Percentiles rank a stretch among this genome's conserved stretches.
Conservation (phyloP, 768 basidiomycete species). For the Phylloporus sp. region DNA sequence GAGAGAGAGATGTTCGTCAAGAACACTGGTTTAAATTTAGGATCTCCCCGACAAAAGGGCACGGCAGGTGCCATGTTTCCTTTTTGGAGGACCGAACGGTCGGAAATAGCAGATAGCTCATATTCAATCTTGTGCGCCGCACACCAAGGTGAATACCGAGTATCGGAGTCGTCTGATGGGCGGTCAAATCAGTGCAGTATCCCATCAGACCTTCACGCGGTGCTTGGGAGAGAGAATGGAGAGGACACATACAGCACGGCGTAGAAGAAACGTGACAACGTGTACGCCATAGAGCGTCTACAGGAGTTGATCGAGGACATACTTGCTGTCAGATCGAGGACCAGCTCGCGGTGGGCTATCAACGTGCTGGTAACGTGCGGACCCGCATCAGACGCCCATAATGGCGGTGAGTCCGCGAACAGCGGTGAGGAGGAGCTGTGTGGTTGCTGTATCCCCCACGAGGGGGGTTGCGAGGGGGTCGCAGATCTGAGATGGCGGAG, state of each 20-base stretch:
- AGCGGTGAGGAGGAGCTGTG: background rate
- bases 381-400: too few species aligned
- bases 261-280: too few species aligned
- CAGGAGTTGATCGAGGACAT: background rate
- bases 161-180: background rate
- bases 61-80: background rate
- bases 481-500: background rate
- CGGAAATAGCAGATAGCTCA: background rate
- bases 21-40: background rate
- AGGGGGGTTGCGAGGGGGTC: background rate
- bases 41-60: too few species aligned
- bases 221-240: background rate
- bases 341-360: too few species aligned
- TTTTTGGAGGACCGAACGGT: background rate
- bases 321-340: too few species aligned
- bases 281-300: too few species aligned
- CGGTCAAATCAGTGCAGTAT: background rate
- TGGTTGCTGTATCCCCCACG: background rate
- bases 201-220: background rate
- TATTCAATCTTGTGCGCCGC: background rate
- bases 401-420: background rate
- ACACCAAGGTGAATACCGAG: background rate
- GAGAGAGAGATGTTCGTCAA: background rate
- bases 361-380: too few species aligned
- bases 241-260: background rate